A percentile compares a stretch with the other conserved stretches of the same genome.
These are phyloP conservation scores for Galerina sulciceps DNA, from an alignment of 768 basidiomycete species.

Conservation along the genomic window DNA sequence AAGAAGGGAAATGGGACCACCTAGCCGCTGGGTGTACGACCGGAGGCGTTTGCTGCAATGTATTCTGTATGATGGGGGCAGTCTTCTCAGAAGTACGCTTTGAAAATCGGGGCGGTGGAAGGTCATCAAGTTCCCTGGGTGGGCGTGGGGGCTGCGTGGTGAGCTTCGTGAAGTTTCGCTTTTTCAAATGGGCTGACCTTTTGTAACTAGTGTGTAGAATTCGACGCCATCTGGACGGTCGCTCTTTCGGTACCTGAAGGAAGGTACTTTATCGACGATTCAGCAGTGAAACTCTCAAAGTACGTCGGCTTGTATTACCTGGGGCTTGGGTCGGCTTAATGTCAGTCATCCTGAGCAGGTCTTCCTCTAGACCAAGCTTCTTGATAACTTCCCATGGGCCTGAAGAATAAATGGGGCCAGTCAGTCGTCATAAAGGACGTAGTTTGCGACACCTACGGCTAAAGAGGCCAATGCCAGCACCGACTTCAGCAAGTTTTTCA, in stretches of 20 bases:
- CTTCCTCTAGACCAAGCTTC: conserved; percentile 50
- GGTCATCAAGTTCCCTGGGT: conserved; percentile 49
- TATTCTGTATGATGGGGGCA: conserved; percentile 49
- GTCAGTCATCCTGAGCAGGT: conserved; percentile 43
- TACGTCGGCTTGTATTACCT: conserved; percentile 29
- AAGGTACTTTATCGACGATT: conserved; percentile 40
- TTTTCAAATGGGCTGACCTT: conserved; percentile 45
- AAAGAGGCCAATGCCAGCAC: conserved; percentile 66
- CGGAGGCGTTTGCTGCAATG: conserved; percentile 63
- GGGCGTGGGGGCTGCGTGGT: background rate
- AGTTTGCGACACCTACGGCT: conserved; percentile 36
- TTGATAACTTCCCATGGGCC: conserved; percentile 55
- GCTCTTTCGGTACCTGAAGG: conserved; percentile 63
- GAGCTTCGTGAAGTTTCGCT: background rate
- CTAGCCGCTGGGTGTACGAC: conserved; percentile 51
- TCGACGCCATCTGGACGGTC: conserved; percentile 59
- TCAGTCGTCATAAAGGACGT: background rate
- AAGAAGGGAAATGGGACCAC: conserved; percentile 47
- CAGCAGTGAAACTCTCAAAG: background rate
- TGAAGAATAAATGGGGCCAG: conserved; percentile 19
- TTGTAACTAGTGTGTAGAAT: conserved; percentile 57
- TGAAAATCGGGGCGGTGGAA: conserved; percentile 77
- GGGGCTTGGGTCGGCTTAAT: conserved; percentile 41
- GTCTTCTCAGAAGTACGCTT: conserved; percentile 50
- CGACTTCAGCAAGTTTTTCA: conserved; percentile 52